These are phyloP conservation scores for Amanita inopinata DNA, from an alignment of 768 basidiomycete species.

Conservation along the genomic window DNA sequence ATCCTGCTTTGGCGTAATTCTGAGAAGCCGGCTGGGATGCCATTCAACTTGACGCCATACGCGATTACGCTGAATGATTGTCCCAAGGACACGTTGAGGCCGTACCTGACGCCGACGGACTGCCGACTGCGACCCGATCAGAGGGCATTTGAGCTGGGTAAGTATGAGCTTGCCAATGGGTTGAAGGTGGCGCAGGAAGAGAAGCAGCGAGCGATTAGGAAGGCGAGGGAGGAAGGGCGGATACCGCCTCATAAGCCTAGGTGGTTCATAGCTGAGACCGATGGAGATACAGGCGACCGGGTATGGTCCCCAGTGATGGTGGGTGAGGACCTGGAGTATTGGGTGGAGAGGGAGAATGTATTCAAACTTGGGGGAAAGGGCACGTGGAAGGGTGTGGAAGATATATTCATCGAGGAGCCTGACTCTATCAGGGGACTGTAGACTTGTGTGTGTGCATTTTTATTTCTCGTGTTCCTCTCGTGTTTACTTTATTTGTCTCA, in stretches of 20 bases:
- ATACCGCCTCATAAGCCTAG: slow-evolving; percentile 66
- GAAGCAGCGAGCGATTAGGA: slow-evolving; percentile 64
- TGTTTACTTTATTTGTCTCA: no score
- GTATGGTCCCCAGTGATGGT: slow-evolving; percentile 69
- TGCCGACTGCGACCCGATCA: slow-evolving; percentile 91
- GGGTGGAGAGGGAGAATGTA: slow-evolving; percentile 65
- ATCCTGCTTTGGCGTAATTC: slow-evolving; percentile 91
- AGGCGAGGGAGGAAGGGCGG: slow-evolving; percentile 65
- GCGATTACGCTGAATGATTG: slow-evolving; percentile 90
- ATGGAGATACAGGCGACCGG: slow-evolving; percentile 82
- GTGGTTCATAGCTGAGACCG: slow-evolving; percentile 81
- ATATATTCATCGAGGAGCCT: slow-evolving; percentile 68
- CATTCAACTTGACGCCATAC: slow-evolving; percentile 94
- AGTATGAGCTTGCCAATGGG: slow-evolving; percentile 75
- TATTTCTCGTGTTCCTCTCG: no score
- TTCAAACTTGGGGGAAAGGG: slow-evolving; percentile 33
- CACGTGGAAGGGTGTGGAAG: slow-evolving; percentile 53
- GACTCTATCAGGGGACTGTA: slow-evolving; percentile 17
- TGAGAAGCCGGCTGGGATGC: slow-evolving; percentile 62
- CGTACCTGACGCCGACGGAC: slow-evolving; percentile 81
- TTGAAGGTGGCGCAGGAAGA: slow-evolving; percentile 80
- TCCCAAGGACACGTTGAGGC: slow-evolving; percentile 55
- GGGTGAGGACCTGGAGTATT: slow-evolving; percentile 57
- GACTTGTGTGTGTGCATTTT: no score
- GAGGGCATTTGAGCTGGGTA: slow-evolving; percentile 85